Conservation (phyloP, 1,284 basidiomycete genomes). For the Stygiomarasmius scandens region DNA sequence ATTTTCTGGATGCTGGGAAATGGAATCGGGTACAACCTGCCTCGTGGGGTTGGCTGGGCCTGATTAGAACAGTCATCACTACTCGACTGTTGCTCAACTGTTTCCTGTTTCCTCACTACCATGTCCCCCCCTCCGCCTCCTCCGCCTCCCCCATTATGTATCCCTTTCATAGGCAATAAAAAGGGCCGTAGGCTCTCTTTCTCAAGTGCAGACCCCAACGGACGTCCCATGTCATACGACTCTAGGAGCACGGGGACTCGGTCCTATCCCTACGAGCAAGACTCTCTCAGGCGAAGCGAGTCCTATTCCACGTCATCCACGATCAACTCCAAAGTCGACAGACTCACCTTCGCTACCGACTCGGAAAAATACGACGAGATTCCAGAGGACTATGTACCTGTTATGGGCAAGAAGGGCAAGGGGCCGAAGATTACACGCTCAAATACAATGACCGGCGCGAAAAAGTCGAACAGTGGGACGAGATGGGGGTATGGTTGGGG, state of each 20-base stretch:
- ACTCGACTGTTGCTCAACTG: too few relatives aligned
- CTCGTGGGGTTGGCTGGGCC: too few relatives aligned
- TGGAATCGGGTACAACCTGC: too few relatives aligned
- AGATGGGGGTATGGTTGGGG: conserved; percentile 75
- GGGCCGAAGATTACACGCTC: conserved; percentile 44
- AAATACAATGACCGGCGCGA: conserved; percentile 58
- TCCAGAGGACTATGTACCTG: conserved; percentile 18
- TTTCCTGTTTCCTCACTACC: conserved; percentile 8
- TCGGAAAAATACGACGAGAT: conserved; percentile 58
- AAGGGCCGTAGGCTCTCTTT: conserved; percentile 45
- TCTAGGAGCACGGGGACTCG: conserved; percentile 6
- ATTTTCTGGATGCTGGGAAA: too few relatives aligned
- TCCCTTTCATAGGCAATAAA: conserved; percentile 54
- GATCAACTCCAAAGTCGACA: conserved; percentile 4
- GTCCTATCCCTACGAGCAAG: not conserved
- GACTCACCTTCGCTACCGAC: conserved; percentile 55
- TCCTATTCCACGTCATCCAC: conserved; percentile 13
- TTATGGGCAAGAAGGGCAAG: conserved; percentile 3
- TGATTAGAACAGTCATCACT: too few relatives aligned
- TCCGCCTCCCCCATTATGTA: conserved; percentile 60
- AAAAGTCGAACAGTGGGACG: conserved; percentile 38
- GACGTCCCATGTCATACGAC: conserved; percentile 21
- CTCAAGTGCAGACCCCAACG: conserved; percentile 33
- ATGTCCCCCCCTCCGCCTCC: conserved; percentile 29
- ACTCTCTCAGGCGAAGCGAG: conserved; percentile 1